phyloP scores from a whole-genome alignment of 805 yeast genomes.

The Pichia nakasei region DNA sequence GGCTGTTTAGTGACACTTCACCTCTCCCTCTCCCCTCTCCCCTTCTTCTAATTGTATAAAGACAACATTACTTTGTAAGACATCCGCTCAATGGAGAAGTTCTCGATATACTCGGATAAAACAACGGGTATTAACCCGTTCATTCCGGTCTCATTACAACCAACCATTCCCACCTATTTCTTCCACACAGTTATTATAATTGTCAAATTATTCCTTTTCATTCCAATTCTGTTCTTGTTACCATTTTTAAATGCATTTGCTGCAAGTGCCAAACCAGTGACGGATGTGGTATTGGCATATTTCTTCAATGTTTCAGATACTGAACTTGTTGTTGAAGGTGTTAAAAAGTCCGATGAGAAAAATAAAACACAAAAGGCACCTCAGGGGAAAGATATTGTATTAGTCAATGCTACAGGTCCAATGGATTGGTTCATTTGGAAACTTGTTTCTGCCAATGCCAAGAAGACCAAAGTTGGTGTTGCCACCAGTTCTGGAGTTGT shows the following conservation, averaged over 20 bases:
- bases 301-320: slow-evolving; percentile 25
- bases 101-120: slow-evolving; percentile 75
- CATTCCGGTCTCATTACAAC: slow-evolving; percentile 42
- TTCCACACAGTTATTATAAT: slow-evolving; percentile 7
- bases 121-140: slow-evolving; percentile 94
- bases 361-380: slow-evolving; percentile 29
- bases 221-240: slow-evolving; percentile 19
- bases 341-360: slow-evolving; percentile 34
- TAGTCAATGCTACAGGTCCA: slow-evolving; percentile 54
- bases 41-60: not conserved
- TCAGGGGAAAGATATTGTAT: slow-evolving; percentile 36
- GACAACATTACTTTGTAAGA: no score
- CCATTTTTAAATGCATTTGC: slow-evolving; percentile 12
- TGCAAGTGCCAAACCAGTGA: slow-evolving; percentile 7
- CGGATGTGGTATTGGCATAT: slow-evolving; percentile 21
- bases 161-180: slow-evolving; percentile 5
- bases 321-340: slow-evolving; percentile 38
- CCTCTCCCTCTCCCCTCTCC: not conserved
- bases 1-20: no score
- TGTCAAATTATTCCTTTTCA: slow-evolving; percentile 11
- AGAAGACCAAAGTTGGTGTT: slow-evolving; percentile 13
- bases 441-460: slow-evolving; percentile 9
- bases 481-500: slow-evolving; percentile 12
- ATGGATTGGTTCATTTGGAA: slow-evolving; percentile 39
- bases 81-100: slow-evolving; percentile 83